Percentiles rank a stretch among this genome's conserved stretches.
phyloP scores from a whole-genome alignment of 768 basidiomycete genomes.

The Lentinula detonsa region DNA sequence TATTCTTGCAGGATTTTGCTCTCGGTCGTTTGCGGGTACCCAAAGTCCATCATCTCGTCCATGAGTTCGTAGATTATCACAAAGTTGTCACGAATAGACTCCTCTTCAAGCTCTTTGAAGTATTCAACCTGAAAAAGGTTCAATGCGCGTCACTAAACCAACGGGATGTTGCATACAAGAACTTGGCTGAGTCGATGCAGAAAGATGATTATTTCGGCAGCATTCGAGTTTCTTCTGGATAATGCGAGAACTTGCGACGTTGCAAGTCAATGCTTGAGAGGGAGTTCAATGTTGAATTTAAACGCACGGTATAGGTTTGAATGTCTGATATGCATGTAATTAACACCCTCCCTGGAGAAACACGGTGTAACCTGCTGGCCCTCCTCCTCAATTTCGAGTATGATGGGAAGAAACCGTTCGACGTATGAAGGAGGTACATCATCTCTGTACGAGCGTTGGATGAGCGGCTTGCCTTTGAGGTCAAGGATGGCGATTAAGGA shows the following conservation, averaged over 20 bases:
- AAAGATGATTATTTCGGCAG: constrained; percentile 94
- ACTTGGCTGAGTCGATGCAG: constrained; percentile 91
- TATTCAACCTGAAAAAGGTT: constrained; percentile 58
- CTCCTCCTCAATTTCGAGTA: constrained; percentile 96
- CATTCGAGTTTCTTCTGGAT: constrained; percentile 94
- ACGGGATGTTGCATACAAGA: constrained; percentile 28
- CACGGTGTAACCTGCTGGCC: constrained; percentile 95
- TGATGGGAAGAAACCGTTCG: constrained; percentile 88
- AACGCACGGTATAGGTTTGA: constrained; percentile 92
- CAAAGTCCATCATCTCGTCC: constrained; percentile 99
- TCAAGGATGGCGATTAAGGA: constrained; percentile 90
- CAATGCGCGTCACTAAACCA: background rate
- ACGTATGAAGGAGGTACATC: constrained; percentile 88
- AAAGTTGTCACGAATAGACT: constrained; percentile 98
- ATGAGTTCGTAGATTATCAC: constrained; percentile 98
- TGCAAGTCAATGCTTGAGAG: background rate
- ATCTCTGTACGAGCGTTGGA: constrained; percentile 94
- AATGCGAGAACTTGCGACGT: constrained; percentile 77
- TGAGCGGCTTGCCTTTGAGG: constrained; percentile 96
- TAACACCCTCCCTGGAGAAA: constrained; percentile 91
- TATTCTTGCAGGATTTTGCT: constrained; percentile 99
- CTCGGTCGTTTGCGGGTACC: constrained; percentile 97
- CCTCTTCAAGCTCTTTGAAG: constrained; percentile 99
- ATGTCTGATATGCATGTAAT: constrained; percentile 98
- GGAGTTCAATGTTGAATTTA: background rate